Conservation (phyloP, 257 asterid genomes). For the Jaltomata sinuosa region DNA sequence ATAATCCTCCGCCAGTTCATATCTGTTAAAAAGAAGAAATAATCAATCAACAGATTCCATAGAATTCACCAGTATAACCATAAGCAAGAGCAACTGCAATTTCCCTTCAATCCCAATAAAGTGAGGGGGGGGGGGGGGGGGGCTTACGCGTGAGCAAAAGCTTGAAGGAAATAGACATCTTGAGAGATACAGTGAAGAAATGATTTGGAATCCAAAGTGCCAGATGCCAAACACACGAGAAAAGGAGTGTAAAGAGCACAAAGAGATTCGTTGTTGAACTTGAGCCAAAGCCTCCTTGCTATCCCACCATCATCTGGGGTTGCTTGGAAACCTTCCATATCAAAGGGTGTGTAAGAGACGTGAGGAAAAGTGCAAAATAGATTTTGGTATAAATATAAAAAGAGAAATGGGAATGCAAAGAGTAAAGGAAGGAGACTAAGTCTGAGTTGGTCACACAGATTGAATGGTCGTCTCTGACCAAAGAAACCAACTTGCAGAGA, state of each 20-base stretch:
- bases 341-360: neutral
- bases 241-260: slow-evolving; percentile 52
- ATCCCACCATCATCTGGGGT: slow-evolving; percentile 39
- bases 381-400: neutral
- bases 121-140: neutral
- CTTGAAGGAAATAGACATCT: slow-evolving; percentile 51
- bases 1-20: slow-evolving; percentile 52
- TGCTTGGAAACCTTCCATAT: slow-evolving; percentile 10
- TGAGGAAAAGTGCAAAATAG: neutral
- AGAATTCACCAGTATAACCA: neutral
- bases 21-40: slow-evolving; percentile 11
- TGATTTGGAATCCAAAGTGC: slow-evolving; percentile 28
- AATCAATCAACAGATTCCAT: neutral
- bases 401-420: neutral
- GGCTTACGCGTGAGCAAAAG: slow-evolving; percentile 57
- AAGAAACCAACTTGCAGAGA: neutral
- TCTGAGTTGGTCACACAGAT: neutral
- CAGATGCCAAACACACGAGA: slow-evolving; percentile 44
- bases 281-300: slow-evolving; percentile 47
- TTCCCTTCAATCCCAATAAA: neutral
- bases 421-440: neutral
- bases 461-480: neutral
- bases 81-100: neutral
- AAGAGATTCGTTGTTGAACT: slow-evolving; percentile 42
- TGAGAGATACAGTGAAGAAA: slow-evolving; percentile 53